Evolutionary conservation across 306 rosid species (phyloP).

Genomic region (Castanea crenata): DNA sequence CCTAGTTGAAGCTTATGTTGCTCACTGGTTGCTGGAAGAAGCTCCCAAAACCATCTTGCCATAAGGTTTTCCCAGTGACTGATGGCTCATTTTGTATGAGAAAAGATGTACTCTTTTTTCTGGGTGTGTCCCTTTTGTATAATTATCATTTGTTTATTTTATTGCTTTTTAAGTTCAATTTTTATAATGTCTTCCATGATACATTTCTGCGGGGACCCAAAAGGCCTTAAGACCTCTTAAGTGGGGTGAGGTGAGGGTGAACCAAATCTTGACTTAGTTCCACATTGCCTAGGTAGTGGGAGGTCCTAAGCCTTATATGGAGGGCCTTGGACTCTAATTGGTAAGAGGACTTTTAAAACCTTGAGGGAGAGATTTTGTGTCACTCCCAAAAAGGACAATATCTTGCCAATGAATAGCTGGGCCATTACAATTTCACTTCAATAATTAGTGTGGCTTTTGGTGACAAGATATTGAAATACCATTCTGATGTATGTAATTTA

Average conservation of each 20-base stretch:
- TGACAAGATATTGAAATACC: not conserved
- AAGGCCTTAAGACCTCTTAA: too few relatives aligned
- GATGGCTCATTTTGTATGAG: not conserved
- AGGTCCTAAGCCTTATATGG: too few relatives aligned
- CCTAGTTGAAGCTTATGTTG: constrained; percentile 35
- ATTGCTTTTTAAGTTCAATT: not conserved
- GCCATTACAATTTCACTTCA: not conserved
- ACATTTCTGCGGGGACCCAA: too few relatives aligned
- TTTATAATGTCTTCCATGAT: not conserved
- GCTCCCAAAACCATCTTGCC: not conserved
- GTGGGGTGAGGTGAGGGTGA: too few relatives aligned
- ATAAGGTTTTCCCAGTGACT: not conserved
- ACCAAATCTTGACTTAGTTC: too few relatives aligned
- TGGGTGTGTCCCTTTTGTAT: not conserved
- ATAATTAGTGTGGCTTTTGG: not conserved
- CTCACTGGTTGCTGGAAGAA: not conserved
- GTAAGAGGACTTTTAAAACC: too few relatives aligned
- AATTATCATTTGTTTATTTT: not conserved
- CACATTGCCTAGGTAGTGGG: too few relatives aligned
- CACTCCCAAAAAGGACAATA: too few relatives aligned
- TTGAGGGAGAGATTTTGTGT: too few relatives aligned
- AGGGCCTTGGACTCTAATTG: too few relatives aligned
- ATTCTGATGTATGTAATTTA: not conserved
- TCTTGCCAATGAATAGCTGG: too few relatives aligned
- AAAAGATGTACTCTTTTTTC: not conserved